Evolutionary conservation across 2,329 filamentous ascomycete genomes (phyloP).

Genomic region (Orbilia oligospora): DNA sequence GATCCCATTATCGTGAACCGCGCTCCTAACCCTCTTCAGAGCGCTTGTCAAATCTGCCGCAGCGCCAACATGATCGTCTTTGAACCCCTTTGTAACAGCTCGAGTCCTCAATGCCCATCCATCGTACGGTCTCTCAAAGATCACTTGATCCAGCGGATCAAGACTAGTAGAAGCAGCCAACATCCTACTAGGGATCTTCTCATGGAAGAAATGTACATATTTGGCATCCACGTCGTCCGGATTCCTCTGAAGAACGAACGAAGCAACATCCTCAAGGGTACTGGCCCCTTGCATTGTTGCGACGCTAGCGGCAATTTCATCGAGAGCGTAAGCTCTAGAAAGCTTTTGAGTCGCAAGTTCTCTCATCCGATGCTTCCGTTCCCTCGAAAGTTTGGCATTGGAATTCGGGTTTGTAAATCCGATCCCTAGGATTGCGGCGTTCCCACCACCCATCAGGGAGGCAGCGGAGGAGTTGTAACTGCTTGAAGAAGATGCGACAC

Average conservation of each 20-base stretch:
- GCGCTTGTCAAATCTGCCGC: constrained; percentile 79
- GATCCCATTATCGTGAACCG: constrained; percentile 69
- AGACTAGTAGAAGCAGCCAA: constrained; percentile 80
- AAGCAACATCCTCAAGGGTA: constrained; percentile 81
- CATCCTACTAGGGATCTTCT: constrained; percentile 84
- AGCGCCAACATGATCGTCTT: constrained; percentile 79
- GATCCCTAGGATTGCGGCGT: constrained; percentile 73
- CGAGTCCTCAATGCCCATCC: constrained; percentile 79
- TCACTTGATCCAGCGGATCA: constrained; percentile 77
- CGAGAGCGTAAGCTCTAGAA: constrained; percentile 81
- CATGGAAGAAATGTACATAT: constrained; percentile 93
- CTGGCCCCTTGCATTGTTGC: constrained; percentile 86
- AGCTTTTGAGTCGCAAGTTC: constrained; percentile 85
- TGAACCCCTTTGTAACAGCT: constrained; percentile 81
- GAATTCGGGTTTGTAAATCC: constrained; percentile 72
- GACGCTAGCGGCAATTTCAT: constrained; percentile 86
- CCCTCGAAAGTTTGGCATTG: constrained; percentile 77
- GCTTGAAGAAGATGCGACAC: constrained; percentile 75
- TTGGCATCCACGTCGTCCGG: constrained; percentile 80
- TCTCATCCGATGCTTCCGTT: constrained; percentile 83
- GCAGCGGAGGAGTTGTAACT: constrained; percentile 66
- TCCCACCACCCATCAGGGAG: constrained; percentile 69
- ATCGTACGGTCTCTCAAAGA: constrained; percentile 75
- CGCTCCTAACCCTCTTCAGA: constrained; percentile 72
- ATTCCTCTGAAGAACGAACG: constrained; percentile 79